These are phyloP conservation scores for Ophiocordyceps camponoti-saundersi DNA, from an alignment of 2,329 filamentous ascomycete species.

Conservation along the genomic window DNA sequence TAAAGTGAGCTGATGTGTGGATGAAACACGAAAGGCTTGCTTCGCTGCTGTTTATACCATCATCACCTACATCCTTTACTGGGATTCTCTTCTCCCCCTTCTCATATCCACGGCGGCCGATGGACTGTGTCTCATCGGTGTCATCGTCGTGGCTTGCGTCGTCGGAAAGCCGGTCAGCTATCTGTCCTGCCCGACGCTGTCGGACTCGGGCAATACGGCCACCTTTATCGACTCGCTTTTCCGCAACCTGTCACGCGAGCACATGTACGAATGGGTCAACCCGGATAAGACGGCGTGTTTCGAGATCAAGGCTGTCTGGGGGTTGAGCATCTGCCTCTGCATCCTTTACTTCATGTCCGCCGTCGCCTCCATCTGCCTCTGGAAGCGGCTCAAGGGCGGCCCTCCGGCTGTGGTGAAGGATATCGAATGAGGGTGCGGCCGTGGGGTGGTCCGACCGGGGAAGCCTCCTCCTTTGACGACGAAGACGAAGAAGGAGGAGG, in stretches of 20 bases:
- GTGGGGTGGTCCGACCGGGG: slow-evolving; percentile 15
- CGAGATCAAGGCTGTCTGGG: slow-evolving; percentile 80
- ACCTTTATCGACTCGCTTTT: slow-evolving; percentile 26
- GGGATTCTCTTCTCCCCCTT: slow-evolving; percentile 59
- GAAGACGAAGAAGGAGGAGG: slow-evolving; percentile 5
- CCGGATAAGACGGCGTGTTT: slow-evolving; percentile 50
- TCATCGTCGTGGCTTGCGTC: slow-evolving; percentile 60
- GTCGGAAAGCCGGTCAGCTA: slow-evolving; percentile 69
- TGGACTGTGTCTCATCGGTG: slow-evolving; percentile 52
- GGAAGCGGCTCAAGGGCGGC: slow-evolving; percentile 36
- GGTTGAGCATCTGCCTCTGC: slow-evolving; percentile 62
- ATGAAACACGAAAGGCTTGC: slow-evolving; percentile 52
- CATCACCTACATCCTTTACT: slow-evolving; percentile 68
- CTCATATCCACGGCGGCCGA: slow-evolving; percentile 53
- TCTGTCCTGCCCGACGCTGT: slow-evolving; percentile 48
- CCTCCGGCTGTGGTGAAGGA: slow-evolving; percentile 23
- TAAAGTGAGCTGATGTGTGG: no score
- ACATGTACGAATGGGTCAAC: slow-evolving; percentile 27
- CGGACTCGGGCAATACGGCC: slow-evolving; percentile 21
- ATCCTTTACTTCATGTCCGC: slow-evolving; percentile 50
- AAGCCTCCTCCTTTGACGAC: slow-evolving; percentile 5
- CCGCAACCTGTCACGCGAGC: slow-evolving; percentile 18
- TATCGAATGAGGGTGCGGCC: slow-evolving; percentile 31
- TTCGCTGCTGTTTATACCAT: slow-evolving; percentile 64
- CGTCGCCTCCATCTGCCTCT: slow-evolving; percentile 41